Base-by-base conservation (phyloP, 192 early-diverging fungal genomes). In the Mortierella alpina region DNA sequence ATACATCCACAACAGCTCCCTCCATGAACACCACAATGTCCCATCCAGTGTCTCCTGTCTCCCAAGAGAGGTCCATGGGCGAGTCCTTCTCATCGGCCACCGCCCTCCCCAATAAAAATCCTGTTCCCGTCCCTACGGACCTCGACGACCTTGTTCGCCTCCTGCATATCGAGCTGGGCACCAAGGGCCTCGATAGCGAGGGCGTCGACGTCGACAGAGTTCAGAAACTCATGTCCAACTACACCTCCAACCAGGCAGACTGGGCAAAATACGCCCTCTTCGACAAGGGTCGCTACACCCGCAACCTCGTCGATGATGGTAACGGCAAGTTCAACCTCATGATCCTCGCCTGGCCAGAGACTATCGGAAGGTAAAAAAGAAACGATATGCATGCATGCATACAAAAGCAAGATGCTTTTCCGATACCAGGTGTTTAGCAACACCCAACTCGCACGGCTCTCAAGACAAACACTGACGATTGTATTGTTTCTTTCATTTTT, bases 281-380 rank as follows among this genome's bases (percentile, higher is more conserved):
- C 82, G 93, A 95, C 56, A 86, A 85, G 10, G 85, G 87, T 53
- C 83, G 87, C 39, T 97, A 97, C 85, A 97, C 96, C 39, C 91
- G 95, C 57, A 96, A 95, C 76, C 86, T 96, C 12, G 91, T 97
- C 9, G 96, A 96, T 73, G 92, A 93, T 62, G 96, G 96, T 41
- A 96, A 96, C 73, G 96, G 95, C 75, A 91, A 92, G 77, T 98
- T 95, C 88, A 98, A 98, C 70, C 88, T 98, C n/a, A 94, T 98
- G 82, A 89, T 98, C 45, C 85, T 98, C 15, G 93, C 92, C 23
- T 98, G 96, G 96, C 90, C 89, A 59, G 88, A 90, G 46, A 90
- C 87, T 48, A 87, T 91, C 54, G 76, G 83, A 63, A 89, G 88
- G 90, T 87, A 84, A 83, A 63, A 51, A 51, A 20, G 18, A 45